A percentile compares a stretch with the other conserved stretches of the same genome.
Conservation (phyloP, 306 rosid genomes). For the Prunus mira region DNA sequence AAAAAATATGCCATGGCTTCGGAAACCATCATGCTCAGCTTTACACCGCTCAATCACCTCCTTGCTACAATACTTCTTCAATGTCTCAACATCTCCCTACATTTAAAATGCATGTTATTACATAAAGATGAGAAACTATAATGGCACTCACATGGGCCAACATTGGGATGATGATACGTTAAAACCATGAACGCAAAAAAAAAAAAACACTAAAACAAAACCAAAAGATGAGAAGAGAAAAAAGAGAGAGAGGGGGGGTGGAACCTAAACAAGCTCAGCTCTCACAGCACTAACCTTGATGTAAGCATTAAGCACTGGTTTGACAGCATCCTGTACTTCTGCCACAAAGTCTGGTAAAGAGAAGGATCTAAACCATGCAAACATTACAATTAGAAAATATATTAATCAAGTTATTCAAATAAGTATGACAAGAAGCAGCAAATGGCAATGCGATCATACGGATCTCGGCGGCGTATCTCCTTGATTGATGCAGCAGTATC, state of each 20-base stretch:
- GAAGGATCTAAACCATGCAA: slow-evolving; percentile 51
- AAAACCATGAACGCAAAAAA: neutral
- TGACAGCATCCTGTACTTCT: slow-evolving; percentile 83
- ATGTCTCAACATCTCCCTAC: slow-evolving; percentile 74
- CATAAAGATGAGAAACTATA: slow-evolving; percentile 22
- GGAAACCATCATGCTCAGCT: slow-evolving; percentile 75
- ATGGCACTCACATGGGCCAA: slow-evolving; percentile 12
- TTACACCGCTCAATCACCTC: slow-evolving; percentile 89
- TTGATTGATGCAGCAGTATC: slow-evolving; percentile 79
- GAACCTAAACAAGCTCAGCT: slow-evolving; percentile 4
- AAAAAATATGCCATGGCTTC: slow-evolving; percentile 70
- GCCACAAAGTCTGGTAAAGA: slow-evolving; percentile 77
- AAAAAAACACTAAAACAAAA: neutral
- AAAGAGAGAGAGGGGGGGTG: neutral
- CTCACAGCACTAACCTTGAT: slow-evolving; percentile 47
- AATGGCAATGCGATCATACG: slow-evolving; percentile 49
- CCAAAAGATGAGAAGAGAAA: neutral
- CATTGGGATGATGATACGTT: slow-evolving; percentile 2
- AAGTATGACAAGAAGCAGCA: slow-evolving; percentile 17
- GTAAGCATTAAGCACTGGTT: slow-evolving; percentile 89
- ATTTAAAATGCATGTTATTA: slow-evolving; percentile 12
- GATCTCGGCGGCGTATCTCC: slow-evolving; percentile 87
- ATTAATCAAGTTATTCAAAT: slow-evolving; percentile 18
- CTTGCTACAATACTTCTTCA: slow-evolving; percentile 70
- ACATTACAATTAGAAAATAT: neutral